These are phyloP conservation scores for Botrytis pseudocinerea DNA, from an alignment of 2,329 filamentous ascomycete species.

Conservation along the genomic window DNA sequence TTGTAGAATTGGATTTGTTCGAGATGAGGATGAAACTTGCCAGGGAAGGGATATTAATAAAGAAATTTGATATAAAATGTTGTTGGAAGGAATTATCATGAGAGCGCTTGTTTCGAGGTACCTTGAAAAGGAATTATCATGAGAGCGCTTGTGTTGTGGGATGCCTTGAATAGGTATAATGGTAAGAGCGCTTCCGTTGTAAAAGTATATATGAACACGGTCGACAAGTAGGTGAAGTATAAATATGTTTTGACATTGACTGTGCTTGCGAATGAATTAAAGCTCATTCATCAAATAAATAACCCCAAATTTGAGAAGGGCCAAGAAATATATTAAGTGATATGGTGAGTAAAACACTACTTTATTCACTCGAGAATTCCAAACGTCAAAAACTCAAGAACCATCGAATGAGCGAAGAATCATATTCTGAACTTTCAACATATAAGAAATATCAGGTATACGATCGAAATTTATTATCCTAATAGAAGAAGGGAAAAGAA, in stretches of 20 bases:
- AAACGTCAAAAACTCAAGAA: background rate
- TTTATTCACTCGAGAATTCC: background rate
- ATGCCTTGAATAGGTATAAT: background rate
- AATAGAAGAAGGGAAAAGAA: background rate
- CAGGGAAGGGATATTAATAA: background rate
- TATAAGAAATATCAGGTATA: background rate
- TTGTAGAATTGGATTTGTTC: background rate
- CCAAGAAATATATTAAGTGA: background rate
- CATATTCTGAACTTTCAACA: background rate
- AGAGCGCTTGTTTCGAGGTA: background rate
- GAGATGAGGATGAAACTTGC: background rate
- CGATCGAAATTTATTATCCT: background rate
- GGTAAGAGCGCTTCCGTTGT: background rate
- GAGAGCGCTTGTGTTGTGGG: background rate
- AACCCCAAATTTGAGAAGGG: background rate
- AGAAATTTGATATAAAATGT: no score
- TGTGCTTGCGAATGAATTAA: background rate
- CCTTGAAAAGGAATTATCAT: no score
- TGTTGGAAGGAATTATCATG: background rate
- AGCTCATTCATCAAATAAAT: background rate
- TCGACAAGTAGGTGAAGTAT: background rate
- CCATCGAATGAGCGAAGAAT: background rate
- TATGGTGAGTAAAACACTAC: background rate
- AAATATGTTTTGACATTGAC: background rate
- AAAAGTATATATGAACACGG: background rate